Evolutionary conservation across 1,284 basidiomycete genomes (phyloP).

Genomic region (Gymnopus androsaceus): DNA sequence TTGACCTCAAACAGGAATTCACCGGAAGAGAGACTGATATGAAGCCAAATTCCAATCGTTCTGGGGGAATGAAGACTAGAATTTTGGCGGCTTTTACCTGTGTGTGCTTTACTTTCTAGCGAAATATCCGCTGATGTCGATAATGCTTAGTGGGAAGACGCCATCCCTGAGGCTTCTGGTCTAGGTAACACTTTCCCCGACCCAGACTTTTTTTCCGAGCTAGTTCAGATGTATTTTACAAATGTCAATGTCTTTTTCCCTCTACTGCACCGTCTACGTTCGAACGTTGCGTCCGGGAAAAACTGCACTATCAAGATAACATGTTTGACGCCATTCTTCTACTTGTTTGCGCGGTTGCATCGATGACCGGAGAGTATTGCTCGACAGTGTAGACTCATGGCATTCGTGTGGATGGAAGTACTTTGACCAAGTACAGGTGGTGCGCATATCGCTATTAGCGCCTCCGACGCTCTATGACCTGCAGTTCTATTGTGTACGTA

Average conservation of each 20-base stretch:
- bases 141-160: slow-evolving; percentile 44
- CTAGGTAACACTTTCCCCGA: slow-evolving; percentile 52
- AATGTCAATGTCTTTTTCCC: slow-evolving; percentile 66
- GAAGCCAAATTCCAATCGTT: slow-evolving; percentile 20
- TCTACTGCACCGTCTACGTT: slow-evolving; percentile 81
- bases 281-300: slow-evolving; percentile 55
- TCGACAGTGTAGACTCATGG: slow-evolving; percentile 40
- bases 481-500: slow-evolving; percentile 48
- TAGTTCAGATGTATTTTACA: slow-evolving; percentile 65
- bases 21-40: slow-evolving; percentile 34
- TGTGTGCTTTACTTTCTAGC: slow-evolving; percentile 28
- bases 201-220: slow-evolving; percentile 39
- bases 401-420: slow-evolving; percentile 77
- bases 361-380: slow-evolving; percentile 67
- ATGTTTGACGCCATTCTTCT: slow-evolving; percentile 72
- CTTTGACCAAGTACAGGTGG: slow-evolving; percentile 63
- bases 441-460: slow-evolving; percentile 47
- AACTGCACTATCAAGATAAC: slow-evolving; percentile 57
- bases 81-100: slow-evolving; percentile 42
- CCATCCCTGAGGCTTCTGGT: slow-evolving; percentile 31
- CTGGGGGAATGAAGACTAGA: slow-evolving; percentile 31
- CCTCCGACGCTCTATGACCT: slow-evolving; percentile 61
- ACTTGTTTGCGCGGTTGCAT: slow-evolving; percentile 76
- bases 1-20: slow-evolving; percentile 65
- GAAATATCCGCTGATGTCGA: slow-evolving; percentile 7